These are phyloP conservation scores for Teunomyces aglyptinius DNA, from an alignment of 805 yeast genomes.

Conservation along the genomic window DNA sequence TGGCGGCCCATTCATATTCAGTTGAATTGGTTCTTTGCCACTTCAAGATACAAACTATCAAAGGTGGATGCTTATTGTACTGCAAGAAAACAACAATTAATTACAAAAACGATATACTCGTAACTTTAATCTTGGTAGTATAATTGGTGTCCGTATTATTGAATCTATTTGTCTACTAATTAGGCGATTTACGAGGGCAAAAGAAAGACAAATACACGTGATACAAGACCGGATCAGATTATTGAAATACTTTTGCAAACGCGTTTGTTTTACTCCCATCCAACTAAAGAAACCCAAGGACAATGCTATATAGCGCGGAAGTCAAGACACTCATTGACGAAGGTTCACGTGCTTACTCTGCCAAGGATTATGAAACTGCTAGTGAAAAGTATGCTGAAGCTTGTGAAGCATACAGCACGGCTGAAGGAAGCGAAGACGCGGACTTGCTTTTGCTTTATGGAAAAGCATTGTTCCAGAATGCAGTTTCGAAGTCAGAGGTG, in stretches of 20 bases:
- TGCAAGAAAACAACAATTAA: not conserved
- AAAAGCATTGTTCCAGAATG: conserved; percentile 73
- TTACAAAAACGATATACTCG: too few relatives aligned
- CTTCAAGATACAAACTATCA: too few relatives aligned
- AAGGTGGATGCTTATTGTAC: not conserved
- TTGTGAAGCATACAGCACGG: conserved; percentile 53
- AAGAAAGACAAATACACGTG: not conserved
- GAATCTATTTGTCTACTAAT: not conserved
- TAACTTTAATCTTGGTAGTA: not conserved
- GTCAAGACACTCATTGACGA: conserved; percentile 50
- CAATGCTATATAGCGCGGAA: conserved; percentile 36
- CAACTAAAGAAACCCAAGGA: not conserved
- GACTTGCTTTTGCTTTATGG: conserved; percentile 76
- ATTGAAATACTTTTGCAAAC: not conserved
- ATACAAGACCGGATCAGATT: not conserved
- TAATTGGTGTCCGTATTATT: not conserved
- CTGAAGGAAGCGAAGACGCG: conserved; percentile 63
- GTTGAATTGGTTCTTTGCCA: not conserved
- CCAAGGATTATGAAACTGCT: conserved; percentile 65
- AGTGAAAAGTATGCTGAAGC: conserved; percentile 71
- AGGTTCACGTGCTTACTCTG: conserved; percentile 65
- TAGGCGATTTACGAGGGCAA: not conserved
- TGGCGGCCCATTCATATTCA: not conserved
- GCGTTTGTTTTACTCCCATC: not conserved
- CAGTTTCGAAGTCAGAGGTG: conserved; percentile 70